Base-by-base conservation (phyloP, 768 basidiomycete species). In the Sporobolomyces phaffii region DNA sequence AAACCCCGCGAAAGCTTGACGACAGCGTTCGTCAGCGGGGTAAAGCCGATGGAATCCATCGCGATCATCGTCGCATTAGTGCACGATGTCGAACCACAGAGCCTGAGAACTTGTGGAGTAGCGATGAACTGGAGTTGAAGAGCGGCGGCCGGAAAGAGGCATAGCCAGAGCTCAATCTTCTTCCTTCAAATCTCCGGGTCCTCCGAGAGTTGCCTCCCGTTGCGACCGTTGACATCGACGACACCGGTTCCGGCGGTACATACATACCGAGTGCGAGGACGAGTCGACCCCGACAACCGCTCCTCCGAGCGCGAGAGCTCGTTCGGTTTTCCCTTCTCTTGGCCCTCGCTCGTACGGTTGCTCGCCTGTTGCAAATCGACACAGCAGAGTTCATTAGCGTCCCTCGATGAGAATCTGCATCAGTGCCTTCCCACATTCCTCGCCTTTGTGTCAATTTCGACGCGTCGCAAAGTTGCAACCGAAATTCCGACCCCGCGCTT, bases 121-220 rank as follows among this genome's bases (percentile, higher is more conserved):
- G 28, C 29, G 54, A 43, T 43, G 54, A 56, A 28, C 28, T 43
- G 40, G 28, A 28, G 26, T 54, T 20, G n/a, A 6, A 36, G 40
- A 56, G 54, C 54, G 54, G 22, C 6, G 2, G 36, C 54, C 54
- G 54, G 54, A 40, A 56, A 56, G 54, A 56, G 54, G 17, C 26
- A n/a, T n/a, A 34, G 17, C n/a, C 36, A 41, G 15, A 15, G 38
- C 24, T n/a, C 54, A 28, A 13, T 15, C 15, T 29, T 43, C 54
- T 10, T 41, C 45, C 38, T 10, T 40, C n/a, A 38, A 54, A 36
- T 22, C 13, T 54, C 22, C 5, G 22, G 22, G 52, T 26, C 8
- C 7, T 51, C 50, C 6, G 8, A 29, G 50, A 18, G 50, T 33
- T 20, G 40, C 20, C 15, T 22, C 17, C 31, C 31, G 29, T 51